Evolutionary conservation across 805 yeast species (phyloP), one percentile per base, ranked within the genome.

Genomic region (Zygosaccharomyces lentus): DNA sequence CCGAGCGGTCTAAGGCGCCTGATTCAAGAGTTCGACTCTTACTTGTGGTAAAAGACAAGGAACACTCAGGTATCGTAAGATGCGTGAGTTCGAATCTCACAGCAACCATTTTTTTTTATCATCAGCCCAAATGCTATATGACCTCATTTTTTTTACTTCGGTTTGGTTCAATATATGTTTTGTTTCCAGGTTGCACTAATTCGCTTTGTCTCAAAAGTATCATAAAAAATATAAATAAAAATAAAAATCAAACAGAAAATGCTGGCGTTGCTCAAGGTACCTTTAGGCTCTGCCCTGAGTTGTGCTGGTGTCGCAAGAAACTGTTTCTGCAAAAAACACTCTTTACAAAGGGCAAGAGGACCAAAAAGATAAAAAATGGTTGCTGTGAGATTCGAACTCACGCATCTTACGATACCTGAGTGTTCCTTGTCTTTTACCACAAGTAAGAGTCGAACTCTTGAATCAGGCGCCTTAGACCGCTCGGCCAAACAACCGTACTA

Each of bases 1-100:
- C 60, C 60, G 60, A 56, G 60, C 60, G 60, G 60, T 56, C 60
- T 56, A 56, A 56, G 60, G 60, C 60, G 60, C 58, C 60, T 55
- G 60, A 56, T 56, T 56, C 60, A 56, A 56, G 60, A 54, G 47
- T 48, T 55, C 59, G 53, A 53, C 45, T 53, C 60, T 51, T 48
- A 49, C 36, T 31, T 29, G 49, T 47, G 41, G 53, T 45, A 38
- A 39, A 50, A 50, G 37, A 35, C 41, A 16, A 27, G 46, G 59
- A 54, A 52, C 38, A 29, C 59, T 56, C 59, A 54, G 59, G 58
- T 56, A 56, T 56, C 59, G 59, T 52, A 56, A 56, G 59, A 56
- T 56, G 59, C 59, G 54, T 54, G 59, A 56, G 59, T 56, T 56
- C 59, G 59, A 56, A 56, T 56, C 59, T 56, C 59, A 54, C 54